These are phyloP conservation scores for Neofusicoccum kwambonambiense DNA, from an alignment of 2,329 filamentous ascomycete species.

Conservation along the genomic window DNA sequence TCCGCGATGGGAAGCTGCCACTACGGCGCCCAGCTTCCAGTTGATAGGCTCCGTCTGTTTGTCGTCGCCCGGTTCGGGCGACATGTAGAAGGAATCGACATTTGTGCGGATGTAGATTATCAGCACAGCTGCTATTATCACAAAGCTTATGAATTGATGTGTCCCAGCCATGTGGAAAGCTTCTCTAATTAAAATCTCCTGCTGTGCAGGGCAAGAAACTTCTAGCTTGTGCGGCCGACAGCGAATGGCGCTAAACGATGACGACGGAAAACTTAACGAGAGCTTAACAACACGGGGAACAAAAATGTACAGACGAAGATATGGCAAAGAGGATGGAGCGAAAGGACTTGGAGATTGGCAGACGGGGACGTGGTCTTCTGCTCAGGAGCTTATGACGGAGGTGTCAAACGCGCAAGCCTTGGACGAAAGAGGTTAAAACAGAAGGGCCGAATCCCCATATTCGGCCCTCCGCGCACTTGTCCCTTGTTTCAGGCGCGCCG, in stretches of 20 bases:
- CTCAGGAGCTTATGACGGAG: conserved; percentile 3
- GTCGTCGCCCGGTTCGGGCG: background rate
- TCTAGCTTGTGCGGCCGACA: background rate
- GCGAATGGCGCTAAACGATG: background rate
- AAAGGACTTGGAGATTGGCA: background rate
- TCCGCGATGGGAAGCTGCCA: background rate
- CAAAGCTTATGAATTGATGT: background rate
- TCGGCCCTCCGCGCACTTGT: background rate
- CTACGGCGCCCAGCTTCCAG: background rate
- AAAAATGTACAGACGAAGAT: too few relatives aligned
- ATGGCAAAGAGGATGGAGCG: background rate
- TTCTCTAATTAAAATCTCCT: background rate
- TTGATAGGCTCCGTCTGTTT: background rate
- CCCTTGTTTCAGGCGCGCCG: background rate
- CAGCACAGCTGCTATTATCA: background rate
- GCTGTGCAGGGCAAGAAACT: background rate
- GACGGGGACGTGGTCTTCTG: background rate
- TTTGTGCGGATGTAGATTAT: background rate
- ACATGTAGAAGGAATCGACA: background rate
- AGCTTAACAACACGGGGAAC: background rate
- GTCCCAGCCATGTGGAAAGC: background rate
- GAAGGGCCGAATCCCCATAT: conserved; percentile 11
- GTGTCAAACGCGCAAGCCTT: conserved; percentile 6
- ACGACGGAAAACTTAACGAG: background rate
- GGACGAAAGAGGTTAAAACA: background rate